phyloP scores from a whole-genome alignment of 75 land plant genomes.

The Azolla pinnata region DNA sequence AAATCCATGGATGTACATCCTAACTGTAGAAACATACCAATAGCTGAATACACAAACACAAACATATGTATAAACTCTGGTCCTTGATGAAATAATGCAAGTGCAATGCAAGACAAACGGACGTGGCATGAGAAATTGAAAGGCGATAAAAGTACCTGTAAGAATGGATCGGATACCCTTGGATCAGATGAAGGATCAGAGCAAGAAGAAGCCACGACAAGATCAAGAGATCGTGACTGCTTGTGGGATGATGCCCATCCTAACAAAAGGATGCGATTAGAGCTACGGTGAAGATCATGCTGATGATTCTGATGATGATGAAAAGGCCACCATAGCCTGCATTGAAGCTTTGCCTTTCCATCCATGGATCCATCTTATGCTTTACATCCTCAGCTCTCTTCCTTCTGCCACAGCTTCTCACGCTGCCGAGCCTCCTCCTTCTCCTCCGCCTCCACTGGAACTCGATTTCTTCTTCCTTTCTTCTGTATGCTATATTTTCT shows the following conservation, averaged over 20 bases:
- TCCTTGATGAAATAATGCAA: neutral
- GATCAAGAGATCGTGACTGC: neutral
- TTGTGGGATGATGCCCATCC: neutral
- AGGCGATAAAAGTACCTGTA: neutral
- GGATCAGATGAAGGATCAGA: neutral
- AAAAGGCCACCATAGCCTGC: neutral
- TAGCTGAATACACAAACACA: no score
- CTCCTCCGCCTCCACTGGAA: neutral
- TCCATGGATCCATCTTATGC: neutral
- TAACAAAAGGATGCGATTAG: no score
- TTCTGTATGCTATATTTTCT: neutral
- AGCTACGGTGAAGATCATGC: neutral
- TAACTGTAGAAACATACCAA: no score
- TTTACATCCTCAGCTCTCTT: neutral
- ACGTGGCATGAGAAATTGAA: neutral
- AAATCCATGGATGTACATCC: no score
- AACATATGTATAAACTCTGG: no score
- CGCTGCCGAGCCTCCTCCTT: neutral
- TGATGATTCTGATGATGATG: neutral
- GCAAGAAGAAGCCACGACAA: neutral
- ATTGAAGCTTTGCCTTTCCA: neutral
- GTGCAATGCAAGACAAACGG: neutral
- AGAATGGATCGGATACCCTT: neutral
- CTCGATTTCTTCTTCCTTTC: neutral
- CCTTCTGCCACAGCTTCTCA: neutral